Conservation (phyloP, 1,139 yeast genomes). For the Pneumocystis jirovecii region DNA sequence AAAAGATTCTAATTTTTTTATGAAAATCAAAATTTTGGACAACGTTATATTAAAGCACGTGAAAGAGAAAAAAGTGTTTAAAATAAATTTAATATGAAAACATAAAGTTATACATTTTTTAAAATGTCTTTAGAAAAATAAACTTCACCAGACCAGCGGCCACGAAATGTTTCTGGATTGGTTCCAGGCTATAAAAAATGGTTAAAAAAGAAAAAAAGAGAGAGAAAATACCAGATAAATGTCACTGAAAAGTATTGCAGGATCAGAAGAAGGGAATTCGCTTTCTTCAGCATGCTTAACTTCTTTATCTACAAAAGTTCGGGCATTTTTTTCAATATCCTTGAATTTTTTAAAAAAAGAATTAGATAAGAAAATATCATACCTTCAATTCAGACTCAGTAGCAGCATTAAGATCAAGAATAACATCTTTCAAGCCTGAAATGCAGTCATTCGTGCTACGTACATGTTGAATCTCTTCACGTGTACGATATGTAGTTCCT, state of each 20-base stretch:
- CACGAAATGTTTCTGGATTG: constrained; percentile 85
- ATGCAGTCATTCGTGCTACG: constrained; percentile 96
- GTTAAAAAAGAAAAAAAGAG: neutral
- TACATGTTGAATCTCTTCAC: constrained; percentile 99
- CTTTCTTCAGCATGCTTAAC: constrained; percentile 86
- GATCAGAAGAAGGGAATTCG: constrained; percentile 89
- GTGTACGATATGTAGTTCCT: constrained; percentile 34
- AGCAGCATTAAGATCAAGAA: constrained; percentile 70
- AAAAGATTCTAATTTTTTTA: neutral
- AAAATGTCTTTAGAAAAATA: constrained; percentile 19
- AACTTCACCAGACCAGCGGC: constrained; percentile 81
- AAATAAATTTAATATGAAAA: neutral
- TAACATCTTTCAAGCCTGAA: constrained; percentile 80
- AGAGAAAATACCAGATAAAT: constrained; percentile 46
- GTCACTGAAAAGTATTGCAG: constrained; percentile 89
- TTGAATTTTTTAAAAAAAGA: constrained; percentile 24
- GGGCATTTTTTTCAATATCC: constrained; percentile 86
- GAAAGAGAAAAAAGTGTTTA: neutral
- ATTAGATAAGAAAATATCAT: neutral
- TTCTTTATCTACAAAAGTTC: constrained; percentile 89
- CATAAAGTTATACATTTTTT: neutral
- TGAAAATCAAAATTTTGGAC: neutral
- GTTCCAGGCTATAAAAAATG: constrained; percentile 43
- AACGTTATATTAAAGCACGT: neutral
- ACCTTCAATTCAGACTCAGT: constrained; percentile 68